Conservation (phyloP, 2,329 filamentous ascomycete genomes). For the Fusarium sp. region DNA sequence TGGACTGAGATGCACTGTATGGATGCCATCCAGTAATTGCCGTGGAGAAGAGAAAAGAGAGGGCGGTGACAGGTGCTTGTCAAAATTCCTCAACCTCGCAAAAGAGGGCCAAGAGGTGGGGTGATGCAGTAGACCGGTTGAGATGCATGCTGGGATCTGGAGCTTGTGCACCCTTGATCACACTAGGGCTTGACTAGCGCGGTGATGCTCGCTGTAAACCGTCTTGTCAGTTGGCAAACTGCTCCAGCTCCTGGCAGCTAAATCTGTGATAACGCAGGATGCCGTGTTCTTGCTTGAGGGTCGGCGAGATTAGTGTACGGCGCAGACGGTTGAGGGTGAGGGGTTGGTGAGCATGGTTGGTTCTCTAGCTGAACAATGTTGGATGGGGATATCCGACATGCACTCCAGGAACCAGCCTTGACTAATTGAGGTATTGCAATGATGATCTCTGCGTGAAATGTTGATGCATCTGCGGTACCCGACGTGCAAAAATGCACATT, state of each 20-base stretch:
- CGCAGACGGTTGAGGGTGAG: conserved; percentile 30
- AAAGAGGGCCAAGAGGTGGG: conserved; percentile 19
- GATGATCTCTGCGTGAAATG: conserved; percentile 6
- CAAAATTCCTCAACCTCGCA: conserved; percentile 22
- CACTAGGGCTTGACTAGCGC: conserved; percentile 34
- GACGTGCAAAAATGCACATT: conserved; percentile 14
- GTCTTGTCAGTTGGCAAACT: conserved; percentile 18
- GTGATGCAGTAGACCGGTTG: conserved; percentile 20
- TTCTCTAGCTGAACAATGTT: background rate
- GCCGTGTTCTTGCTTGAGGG: conserved; percentile 23
- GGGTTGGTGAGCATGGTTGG: conserved; percentile 35
- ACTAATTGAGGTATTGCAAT: conserved; percentile 3
- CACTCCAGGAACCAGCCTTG: background rate
- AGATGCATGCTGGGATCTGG: conserved; percentile 37
- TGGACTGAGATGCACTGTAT: background rate
- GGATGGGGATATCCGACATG: conserved; percentile 8
- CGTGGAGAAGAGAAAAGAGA: background rate
- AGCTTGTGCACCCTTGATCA: conserved; percentile 44
- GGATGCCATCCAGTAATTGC: background rate
- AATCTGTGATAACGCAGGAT: conserved; percentile 35
- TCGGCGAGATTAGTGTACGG: conserved; percentile 30
- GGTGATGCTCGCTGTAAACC: conserved; percentile 29
- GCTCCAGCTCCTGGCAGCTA: conserved; percentile 24
- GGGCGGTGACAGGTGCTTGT: conserved; percentile 31
- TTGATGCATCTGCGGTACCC: conserved; percentile 7